Conservation (phyloP, 2,329 filamentous ascomycete species). For the Aspergillus sclerotialis region DNA sequence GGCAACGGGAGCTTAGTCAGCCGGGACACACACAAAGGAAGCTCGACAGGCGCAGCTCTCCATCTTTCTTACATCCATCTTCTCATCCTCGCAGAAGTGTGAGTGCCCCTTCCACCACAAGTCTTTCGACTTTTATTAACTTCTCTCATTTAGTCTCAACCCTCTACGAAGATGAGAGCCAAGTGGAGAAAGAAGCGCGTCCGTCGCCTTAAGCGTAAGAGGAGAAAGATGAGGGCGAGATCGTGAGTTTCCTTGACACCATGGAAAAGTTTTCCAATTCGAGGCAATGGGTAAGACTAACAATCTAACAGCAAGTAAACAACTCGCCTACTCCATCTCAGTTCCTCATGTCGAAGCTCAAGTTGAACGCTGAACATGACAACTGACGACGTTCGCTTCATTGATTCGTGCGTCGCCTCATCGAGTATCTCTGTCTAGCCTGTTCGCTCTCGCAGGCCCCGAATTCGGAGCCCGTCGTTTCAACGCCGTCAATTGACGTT, state of each 20-base stretch:
- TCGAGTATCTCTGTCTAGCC: conserved; percentile 17
- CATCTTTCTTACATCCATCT: conserved; percentile 37
- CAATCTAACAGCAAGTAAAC: conserved; percentile 57
- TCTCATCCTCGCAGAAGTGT: conserved; percentile 41
- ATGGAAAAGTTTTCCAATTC: no score
- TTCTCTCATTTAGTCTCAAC: conserved; percentile 15
- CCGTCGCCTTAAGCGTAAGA: conserved; percentile 98
- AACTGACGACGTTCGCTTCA: conserved; percentile 26
- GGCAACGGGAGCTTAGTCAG: conserved; percentile 28
- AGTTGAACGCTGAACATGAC: conserved; percentile 35
- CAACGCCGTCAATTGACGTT: conserved; percentile 12
- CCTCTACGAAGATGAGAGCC: conserved; percentile 64
- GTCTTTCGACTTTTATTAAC: conserved; percentile 4
- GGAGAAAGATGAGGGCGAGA: conserved; percentile 98
- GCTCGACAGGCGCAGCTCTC: conserved; percentile 23
- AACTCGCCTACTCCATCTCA: conserved; percentile 52
- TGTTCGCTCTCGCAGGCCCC: conserved; percentile 8
- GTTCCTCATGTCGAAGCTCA: conserved; percentile 30
- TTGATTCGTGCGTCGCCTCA: conserved; percentile 21
- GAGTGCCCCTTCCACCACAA: conserved; percentile 16
- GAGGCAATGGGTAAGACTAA: conserved; percentile 24
- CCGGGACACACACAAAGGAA: conserved; percentile 34
- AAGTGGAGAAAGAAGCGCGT: conserved; percentile 99
- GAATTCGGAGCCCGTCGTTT: conserved; percentile 25
- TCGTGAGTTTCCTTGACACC: conserved; percentile 58